These are phyloP conservation scores for Aspergillus neoniger DNA, from an alignment of 2,329 filamentous ascomycete species.

Conservation along the genomic window DNA sequence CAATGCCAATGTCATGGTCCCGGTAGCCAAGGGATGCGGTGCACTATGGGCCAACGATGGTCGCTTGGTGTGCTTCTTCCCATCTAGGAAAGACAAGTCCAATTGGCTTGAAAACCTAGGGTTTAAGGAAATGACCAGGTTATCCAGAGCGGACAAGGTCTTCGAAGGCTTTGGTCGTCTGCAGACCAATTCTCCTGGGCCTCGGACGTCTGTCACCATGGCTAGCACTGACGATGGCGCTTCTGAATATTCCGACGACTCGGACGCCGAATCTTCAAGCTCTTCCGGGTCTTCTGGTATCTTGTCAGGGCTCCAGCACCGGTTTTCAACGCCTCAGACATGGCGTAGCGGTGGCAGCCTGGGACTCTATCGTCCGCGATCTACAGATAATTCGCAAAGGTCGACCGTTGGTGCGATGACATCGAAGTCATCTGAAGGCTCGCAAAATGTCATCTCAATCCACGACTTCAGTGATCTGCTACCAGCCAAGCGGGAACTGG, in stretches of 20 bases:
- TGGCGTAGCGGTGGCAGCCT: slow-evolving; percentile 53
- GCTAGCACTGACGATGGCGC: slow-evolving; percentile 45
- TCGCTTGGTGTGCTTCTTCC: slow-evolving; percentile 60
- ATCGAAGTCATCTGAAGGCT: slow-evolving; percentile 46
- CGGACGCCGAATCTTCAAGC: slow-evolving; percentile 63
- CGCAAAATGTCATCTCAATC: slow-evolving; percentile 72
- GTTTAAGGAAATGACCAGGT: slow-evolving; percentile 51
- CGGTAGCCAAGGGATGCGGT: slow-evolving; percentile 61
- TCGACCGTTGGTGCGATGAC: slow-evolving; percentile 61
- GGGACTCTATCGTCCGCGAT: slow-evolving; percentile 59
- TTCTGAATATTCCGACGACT: slow-evolving; percentile 51
- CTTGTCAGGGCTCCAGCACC: slow-evolving; percentile 48
- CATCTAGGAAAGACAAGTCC: slow-evolving; percentile 53
- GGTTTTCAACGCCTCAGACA: slow-evolving; percentile 53
- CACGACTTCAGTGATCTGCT: slow-evolving; percentile 69
- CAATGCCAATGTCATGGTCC: slow-evolving; percentile 65
- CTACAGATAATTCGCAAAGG: slow-evolving; percentile 50
- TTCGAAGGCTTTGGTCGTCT: slow-evolving; percentile 67
- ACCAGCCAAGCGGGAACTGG: slow-evolving; percentile 77
- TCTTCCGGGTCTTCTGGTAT: slow-evolving; percentile 49
- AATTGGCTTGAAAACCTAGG: slow-evolving; percentile 52
- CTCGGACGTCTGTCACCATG: slow-evolving; percentile 45
- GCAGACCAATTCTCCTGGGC: slow-evolving; percentile 53
- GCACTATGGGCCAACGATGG: slow-evolving; percentile 61
- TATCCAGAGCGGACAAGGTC: slow-evolving; percentile 53